phyloP scores from a whole-genome alignment of 2,329 filamentous ascomycete species.

The Clarireedia hainanense region DNA sequence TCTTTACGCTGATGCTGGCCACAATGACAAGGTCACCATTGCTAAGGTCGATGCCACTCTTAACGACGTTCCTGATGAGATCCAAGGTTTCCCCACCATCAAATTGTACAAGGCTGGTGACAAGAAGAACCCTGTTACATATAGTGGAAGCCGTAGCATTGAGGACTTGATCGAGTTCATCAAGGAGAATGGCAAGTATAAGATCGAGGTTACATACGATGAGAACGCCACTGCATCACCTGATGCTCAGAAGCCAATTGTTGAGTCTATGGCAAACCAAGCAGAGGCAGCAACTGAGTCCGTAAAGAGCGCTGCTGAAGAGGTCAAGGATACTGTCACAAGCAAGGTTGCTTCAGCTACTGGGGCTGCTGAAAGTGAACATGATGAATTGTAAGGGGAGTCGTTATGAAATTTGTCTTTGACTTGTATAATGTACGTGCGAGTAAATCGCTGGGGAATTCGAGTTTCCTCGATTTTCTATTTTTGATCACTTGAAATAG shows the following conservation, averaged over 20 bases:
- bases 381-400: constrained; percentile 66
- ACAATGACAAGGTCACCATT: constrained; percentile 78
- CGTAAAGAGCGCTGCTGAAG: constrained; percentile 35
- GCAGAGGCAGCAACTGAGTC: constrained; percentile 32
- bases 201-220: constrained; percentile 56
- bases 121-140: constrained; percentile 80
- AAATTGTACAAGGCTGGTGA: constrained; percentile 90
- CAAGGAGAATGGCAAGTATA: constrained; percentile 89
- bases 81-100: constrained; percentile 97
- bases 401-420: constrained; percentile 11
- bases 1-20: constrained; percentile 66
- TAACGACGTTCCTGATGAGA: constrained; percentile 96
- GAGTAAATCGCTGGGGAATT: background rate
- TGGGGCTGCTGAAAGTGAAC: constrained; percentile 36
- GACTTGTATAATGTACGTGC: constrained; percentile 22
- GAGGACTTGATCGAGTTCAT: constrained; percentile 91
- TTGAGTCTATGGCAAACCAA: constrained; percentile 33
- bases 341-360: constrained; percentile 40
- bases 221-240: constrained; percentile 39
- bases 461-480: background rate
- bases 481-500: constrained; percentile 1
- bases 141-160: constrained; percentile 78
- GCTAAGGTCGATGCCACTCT: constrained; percentile 95
- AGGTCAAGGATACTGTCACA: constrained; percentile 40
- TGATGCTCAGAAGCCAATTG: constrained; percentile 35